phyloP scores from a whole-genome alignment of 495 filamentous ascomycete genomes.

The Usnea hakonensis region DNA sequence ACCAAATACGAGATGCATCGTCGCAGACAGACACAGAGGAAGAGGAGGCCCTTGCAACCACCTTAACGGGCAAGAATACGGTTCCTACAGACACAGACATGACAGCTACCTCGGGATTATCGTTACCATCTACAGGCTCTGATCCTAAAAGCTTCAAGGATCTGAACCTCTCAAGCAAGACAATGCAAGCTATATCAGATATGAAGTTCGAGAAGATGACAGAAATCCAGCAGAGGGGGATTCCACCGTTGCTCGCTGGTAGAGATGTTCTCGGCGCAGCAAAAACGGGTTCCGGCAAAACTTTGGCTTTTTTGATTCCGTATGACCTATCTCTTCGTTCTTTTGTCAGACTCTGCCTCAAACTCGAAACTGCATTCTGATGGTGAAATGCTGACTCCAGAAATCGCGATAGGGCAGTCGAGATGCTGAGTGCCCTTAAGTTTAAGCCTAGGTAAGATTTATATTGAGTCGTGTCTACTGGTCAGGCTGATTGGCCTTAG shows the following conservation, averaged over 20 bases:
- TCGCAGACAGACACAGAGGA: not conserved
- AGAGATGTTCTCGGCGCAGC: slow-evolving; percentile 92
- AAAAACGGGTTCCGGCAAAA: slow-evolving; percentile 96
- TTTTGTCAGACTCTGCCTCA: not conserved
- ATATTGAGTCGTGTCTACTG: slow-evolving; percentile 21
- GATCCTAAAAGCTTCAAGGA: slow-evolving; percentile 64
- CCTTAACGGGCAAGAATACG: not conserved
- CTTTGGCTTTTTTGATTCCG: slow-evolving; percentile 87
- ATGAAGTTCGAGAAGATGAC: slow-evolving; percentile 97
- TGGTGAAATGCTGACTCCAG: not conserved
- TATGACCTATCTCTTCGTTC: not conserved
- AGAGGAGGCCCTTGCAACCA: not conserved
- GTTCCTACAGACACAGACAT: slow-evolving; percentile 32
- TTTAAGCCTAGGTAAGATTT: slow-evolving; percentile 70
- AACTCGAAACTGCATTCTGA: not conserved
- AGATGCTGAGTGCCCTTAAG: slow-evolving; percentile 83
- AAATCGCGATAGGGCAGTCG: slow-evolving; percentile 47
- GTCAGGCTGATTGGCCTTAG: slow-evolving; percentile 11
- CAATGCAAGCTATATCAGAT: slow-evolving; percentile 75
- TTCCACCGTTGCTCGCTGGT: slow-evolving; percentile 81
- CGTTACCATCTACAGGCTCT: slow-evolving; percentile 47
- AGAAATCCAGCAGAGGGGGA: slow-evolving; percentile 82
- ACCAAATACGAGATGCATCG: not conserved
- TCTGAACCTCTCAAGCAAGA: slow-evolving; percentile 77
- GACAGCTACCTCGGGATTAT: slow-evolving; percentile 43